Percentiles rank a stretch among this genome's conserved stretches.
Conservation (phyloP, 1,139 yeast genomes). For the Spencermartinsiella ligniputridi region DNA sequence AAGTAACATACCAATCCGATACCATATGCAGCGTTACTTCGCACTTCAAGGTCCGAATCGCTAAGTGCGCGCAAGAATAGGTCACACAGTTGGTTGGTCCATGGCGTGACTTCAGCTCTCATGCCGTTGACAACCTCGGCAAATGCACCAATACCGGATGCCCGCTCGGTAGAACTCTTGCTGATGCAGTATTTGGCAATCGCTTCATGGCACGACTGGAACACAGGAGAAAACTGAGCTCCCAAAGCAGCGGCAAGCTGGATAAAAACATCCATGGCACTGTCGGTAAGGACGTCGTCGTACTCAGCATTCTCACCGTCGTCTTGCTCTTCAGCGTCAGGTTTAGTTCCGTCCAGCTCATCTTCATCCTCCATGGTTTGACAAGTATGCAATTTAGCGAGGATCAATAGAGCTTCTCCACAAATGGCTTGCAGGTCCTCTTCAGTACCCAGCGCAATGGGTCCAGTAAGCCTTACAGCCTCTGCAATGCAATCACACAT, state of each 20-base stretch:
- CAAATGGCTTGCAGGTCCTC: constrained; percentile 62
- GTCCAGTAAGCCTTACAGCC: constrained; percentile 67
- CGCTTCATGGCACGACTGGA: constrained; percentile 66
- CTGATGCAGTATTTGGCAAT: constrained; percentile 58
- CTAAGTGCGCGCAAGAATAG: constrained; percentile 63
- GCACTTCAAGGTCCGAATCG: constrained; percentile 83
- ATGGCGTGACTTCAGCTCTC: constrained; percentile 58
- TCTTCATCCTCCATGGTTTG: constrained; percentile 61
- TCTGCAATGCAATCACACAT: constrained; percentile 73
- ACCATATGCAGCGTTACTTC: constrained; percentile 96
- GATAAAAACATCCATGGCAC: constrained; percentile 80
- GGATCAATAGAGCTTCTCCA: constrained; percentile 61
- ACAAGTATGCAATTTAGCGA: constrained; percentile 78
- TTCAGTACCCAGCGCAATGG: constrained; percentile 59
- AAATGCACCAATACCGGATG: constrained; percentile 79
- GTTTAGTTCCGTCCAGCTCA: constrained; percentile 50
- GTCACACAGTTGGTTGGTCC: constrained; percentile 63
- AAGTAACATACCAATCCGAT: constrained; percentile 73
- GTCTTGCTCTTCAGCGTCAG: constrained; percentile 41
- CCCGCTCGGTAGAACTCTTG: constrained; percentile 70
- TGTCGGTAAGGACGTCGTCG: constrained; percentile 79
- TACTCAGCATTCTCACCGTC: constrained; percentile 77
- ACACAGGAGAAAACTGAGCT: constrained; percentile 67
- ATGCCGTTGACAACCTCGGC: constrained; percentile 85
- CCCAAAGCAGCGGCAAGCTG: constrained; percentile 71